Evolutionary conservation across 2,329 filamentous ascomycete genomes (phyloP).

Genomic region (Trichoderma simmonsii): DNA sequence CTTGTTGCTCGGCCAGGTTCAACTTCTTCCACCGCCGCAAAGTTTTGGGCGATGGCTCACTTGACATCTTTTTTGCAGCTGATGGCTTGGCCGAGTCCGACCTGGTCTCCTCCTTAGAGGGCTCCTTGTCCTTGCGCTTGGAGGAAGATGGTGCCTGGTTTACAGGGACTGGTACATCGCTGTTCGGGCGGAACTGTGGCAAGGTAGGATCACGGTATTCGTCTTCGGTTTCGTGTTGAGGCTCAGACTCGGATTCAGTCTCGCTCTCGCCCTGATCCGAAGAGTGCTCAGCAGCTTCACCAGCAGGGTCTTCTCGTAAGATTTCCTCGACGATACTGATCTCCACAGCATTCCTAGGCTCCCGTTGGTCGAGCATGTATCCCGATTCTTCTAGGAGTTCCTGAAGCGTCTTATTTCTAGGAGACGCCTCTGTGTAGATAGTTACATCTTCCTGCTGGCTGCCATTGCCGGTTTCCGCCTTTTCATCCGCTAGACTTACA

Average conservation of each 20-base stretch:
- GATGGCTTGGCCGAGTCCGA: not conserved
- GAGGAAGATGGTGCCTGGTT: constrained; percentile 9
- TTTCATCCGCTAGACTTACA: constrained; percentile 34
- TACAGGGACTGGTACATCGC: constrained; percentile 23
- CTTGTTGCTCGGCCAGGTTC: constrained; percentile 65
- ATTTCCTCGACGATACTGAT: constrained; percentile 29
- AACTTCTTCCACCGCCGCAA: constrained; percentile 53
- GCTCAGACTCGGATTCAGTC: constrained; percentile 21
- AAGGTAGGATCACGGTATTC: constrained; percentile 58
- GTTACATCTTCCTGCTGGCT: not conserved
- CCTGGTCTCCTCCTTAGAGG: constrained; percentile 1
- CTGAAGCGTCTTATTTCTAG: constrained; percentile 29
- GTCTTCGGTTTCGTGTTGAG: constrained; percentile 22
- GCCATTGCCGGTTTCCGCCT: constrained; percentile 22
- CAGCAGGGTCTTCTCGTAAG: constrained; percentile 24
- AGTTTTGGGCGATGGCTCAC: constrained; percentile 30
- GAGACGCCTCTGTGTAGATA: constrained; percentile 19
- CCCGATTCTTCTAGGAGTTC: constrained; percentile 44
- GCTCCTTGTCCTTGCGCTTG: not conserved
- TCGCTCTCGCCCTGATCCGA: constrained; percentile 12
- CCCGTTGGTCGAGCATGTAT: constrained; percentile 40
- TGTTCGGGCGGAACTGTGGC: constrained; percentile 66
- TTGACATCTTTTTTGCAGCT: not conserved
- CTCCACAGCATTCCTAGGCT: constrained; percentile 34
- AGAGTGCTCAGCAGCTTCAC: not conserved